Base-by-base conservation (phyloP, 768 basidiomycete genomes). In the Rhodotorula diobovata region DNA sequence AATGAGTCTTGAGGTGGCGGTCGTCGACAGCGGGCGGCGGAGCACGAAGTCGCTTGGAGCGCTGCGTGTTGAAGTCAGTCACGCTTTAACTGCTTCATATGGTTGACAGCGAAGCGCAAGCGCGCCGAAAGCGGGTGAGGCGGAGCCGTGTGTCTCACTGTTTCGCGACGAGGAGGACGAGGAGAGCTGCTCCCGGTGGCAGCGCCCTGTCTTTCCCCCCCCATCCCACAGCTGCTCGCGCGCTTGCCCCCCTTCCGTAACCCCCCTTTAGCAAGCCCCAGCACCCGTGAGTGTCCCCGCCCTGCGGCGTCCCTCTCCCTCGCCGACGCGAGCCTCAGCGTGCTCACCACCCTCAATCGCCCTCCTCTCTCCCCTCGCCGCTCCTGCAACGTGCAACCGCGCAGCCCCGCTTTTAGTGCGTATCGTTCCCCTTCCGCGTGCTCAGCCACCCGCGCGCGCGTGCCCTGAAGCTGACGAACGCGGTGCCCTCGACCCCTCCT, bases 381-480 rank as follows among this genome's bases (percentile, higher is more conserved):
- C 34, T 5, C 34, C 34, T 28, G 35, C 18, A 8, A 21, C 9
- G 32, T 28, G 14, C 20, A 8, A 34, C 35, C 14, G 8, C 18
- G 10, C 28, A 58, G 39, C 12, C 57, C 28, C 41, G 32, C 53
- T 56, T 56, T 56, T 43, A 55, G 54, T 56, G 25, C 43, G 63
- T 56, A 32, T 6, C 0, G 20, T 15, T 1, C 28, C 30, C 4
- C 41, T 6, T 3, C 25, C 0, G 5, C 21, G n/a, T n/a, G n/a
- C n/a, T n/a, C n/a, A n/a, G n/a, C n/a, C n/a, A 10, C 54, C 12
- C 16, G 56, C 54, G 34, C 35, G 30, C 48, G 35, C 16, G 34
- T 5, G 23, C 18, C n/a, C n/a, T n/a, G 25, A 25, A 11, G 20
- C 35, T 39, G 10, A 25, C 23, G 10, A 25, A 16, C 58, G 28